A percentile compares a stretch with the other conserved stretches of the same genome.
Evolutionary conservation across 1,284 basidiomycete genomes (phyloP).

Genomic region (Apiotrichum porosum): DNA sequence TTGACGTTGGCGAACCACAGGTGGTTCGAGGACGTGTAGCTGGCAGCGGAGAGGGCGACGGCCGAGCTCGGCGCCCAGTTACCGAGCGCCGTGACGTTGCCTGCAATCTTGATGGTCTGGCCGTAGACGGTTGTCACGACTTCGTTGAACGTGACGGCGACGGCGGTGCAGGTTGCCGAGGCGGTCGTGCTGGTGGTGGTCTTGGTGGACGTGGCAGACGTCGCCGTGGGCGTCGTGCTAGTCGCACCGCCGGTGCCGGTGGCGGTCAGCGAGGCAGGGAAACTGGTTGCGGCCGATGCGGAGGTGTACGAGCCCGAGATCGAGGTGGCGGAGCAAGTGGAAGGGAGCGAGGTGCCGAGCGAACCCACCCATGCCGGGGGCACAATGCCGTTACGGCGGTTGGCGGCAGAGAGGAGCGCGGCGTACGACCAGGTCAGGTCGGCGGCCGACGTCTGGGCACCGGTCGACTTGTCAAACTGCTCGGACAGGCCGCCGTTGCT

Average conservation of each 20-base stretch:
- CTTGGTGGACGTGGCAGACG: too few species aligned
- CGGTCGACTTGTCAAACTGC: not conserved
- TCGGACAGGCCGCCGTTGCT: not conserved
- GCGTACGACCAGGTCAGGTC: conserved; percentile 50
- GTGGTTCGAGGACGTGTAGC: not conserved
- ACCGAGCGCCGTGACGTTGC: not conserved
- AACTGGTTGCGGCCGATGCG: not conserved
- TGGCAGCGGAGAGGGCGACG: not conserved
- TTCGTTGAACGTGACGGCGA: not conserved
- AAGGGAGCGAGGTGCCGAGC: not conserved
- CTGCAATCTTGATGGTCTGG: not conserved
- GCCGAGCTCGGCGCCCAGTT: not conserved
- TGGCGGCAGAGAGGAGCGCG: conserved; percentile 22
- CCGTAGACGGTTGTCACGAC: not conserved
- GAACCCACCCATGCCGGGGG: not conserved
- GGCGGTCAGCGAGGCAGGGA: not conserved
- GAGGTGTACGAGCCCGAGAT: not conserved
- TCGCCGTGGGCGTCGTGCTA: not conserved
- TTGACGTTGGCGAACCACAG: not conserved
- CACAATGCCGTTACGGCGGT: not conserved
- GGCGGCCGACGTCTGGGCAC: conserved; percentile 29
- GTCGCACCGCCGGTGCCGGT: not conserved
- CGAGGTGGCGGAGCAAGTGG: not conserved
- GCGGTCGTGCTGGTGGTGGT: too few species aligned
- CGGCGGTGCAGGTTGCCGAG: not conserved